These are phyloP conservation scores for Chloroidium sp. DNA, from an alignment of 163 green algal species.

Conservation along the genomic window DNA sequence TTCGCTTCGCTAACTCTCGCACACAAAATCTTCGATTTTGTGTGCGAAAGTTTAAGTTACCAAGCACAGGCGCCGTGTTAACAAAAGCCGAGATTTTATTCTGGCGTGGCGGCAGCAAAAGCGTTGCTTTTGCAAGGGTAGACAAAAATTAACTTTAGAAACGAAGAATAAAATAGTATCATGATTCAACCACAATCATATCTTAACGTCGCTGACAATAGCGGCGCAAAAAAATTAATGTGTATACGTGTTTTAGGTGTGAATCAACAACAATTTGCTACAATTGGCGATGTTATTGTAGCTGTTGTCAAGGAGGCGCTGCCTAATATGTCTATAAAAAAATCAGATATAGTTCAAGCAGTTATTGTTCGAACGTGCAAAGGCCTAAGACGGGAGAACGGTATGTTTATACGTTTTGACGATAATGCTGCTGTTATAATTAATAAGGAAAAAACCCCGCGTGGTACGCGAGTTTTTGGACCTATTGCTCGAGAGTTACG, in stretches of 20 bases:
- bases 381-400: constrained; percentile 38
- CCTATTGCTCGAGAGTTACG: constrained; percentile 35
- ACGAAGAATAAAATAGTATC: constrained; percentile 1
- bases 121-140: no score
- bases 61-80: no score
- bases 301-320: constrained; percentile 45
- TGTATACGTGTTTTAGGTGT: constrained; percentile 44
- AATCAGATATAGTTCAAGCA: constrained; percentile 49
- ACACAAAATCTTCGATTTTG: no score
- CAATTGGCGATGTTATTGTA: constrained; percentile 46
- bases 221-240: constrained; percentile 50
- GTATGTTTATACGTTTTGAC: constrained; percentile 49
- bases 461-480: constrained; percentile 46
- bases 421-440: constrained; percentile 46
- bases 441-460: constrained; percentile 40
- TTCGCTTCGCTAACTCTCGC: no score
- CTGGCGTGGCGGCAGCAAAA: no score
- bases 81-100: no score
- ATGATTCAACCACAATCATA: constrained; percentile 48
- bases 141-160: no score
- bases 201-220: constrained; percentile 50
- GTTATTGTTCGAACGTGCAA: constrained; percentile 50
- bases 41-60: no score
- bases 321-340: constrained; percentile 53
- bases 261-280: constrained; percentile 32